Evolutionary conservation across 345 rosid species (phyloP), one percentile per base, ranked within the genome.

Genomic region (Camelina laxa): DNA sequence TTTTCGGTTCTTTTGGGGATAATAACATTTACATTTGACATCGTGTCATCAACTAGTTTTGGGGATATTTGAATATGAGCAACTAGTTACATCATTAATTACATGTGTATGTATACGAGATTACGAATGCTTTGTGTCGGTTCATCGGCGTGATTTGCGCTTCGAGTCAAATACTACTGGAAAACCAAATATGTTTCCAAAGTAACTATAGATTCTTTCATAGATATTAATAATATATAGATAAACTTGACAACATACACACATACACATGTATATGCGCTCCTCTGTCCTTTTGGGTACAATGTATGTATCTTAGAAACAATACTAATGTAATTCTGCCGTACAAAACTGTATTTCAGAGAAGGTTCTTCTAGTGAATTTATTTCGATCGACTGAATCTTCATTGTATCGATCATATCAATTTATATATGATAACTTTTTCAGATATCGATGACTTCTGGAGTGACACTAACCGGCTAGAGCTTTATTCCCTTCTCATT

Each of bases 141-240:
- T 75, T 27, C 56, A 21, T 60, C 74, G 64, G 61, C 79, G 79
- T 42, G 41, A 60, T 68, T 60, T 51, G 57, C 74, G 55, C 74
- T 50, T 17, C 54, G 4, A 67, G 47, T 35, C 53, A 67, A 24
- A 49, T 12, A 24, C 35, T 12, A 24, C 35, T 50, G n/a, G 38
- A 67, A 67, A 60, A 62, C 67, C 19, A 39, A 22, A 17, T 50
- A 49, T 58, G 48, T 49, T 49, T 57, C 30, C 35, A 67, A 75
- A 8, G n/a, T 51, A 38, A 3, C 48, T 31, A 36, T 36, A 66
- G 31, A 74, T 66, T 74, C 39, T 74, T 56, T 48, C 20, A 9
- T 47, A 35, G 36, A 33, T 10, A 20, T 44, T 55, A 22, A 7
- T 65, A 19, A 6, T 56, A 19, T n/a, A n/a, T 55, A 13, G 20